phyloP scores from a whole-genome alignment of 2,329 filamentous ascomycete species.

The Talaromyces sp. region DNA sequence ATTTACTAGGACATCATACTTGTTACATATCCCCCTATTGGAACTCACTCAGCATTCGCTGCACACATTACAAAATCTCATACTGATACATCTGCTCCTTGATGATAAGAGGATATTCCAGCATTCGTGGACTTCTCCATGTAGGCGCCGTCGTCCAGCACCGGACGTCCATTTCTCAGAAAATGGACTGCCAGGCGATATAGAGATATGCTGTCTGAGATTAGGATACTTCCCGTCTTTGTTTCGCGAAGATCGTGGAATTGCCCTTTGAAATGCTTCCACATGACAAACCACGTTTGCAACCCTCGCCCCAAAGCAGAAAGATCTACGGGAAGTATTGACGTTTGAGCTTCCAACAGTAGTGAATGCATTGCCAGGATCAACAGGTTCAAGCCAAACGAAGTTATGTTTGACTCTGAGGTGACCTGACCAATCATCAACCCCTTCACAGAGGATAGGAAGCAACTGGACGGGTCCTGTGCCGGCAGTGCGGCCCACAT shows the following conservation, averaged over 20 bases:
- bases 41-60: not conserved
- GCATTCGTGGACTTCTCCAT: conserved; percentile 3
- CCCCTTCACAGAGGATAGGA: not conserved
- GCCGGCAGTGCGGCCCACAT: not conserved
- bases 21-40: not conserved
- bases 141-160: not conserved
- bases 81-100: conserved; percentile 6
- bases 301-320: not conserved
- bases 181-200: not conserved
- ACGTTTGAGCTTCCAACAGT: conserved; percentile 2
- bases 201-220: not conserved
- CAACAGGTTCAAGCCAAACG: not conserved
- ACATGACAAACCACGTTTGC: conserved; percentile 1
- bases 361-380: conserved; percentile 5
- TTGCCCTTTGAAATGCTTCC: not conserved
- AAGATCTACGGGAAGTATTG: not conserved
- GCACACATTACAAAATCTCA: conserved; percentile 4
- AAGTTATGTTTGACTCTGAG: not conserved
- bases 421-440: not conserved
- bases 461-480: conserved; percentile 4
- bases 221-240: not conserved
- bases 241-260: not conserved
- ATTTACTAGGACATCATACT: not conserved
- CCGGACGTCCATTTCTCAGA: conserved; percentile 4
- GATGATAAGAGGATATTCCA: conserved; percentile 5